These are phyloP conservation scores for Marasmius tenuissimus DNA, from an alignment of 1,284 basidiomycete species.

Conservation along the genomic window DNA sequence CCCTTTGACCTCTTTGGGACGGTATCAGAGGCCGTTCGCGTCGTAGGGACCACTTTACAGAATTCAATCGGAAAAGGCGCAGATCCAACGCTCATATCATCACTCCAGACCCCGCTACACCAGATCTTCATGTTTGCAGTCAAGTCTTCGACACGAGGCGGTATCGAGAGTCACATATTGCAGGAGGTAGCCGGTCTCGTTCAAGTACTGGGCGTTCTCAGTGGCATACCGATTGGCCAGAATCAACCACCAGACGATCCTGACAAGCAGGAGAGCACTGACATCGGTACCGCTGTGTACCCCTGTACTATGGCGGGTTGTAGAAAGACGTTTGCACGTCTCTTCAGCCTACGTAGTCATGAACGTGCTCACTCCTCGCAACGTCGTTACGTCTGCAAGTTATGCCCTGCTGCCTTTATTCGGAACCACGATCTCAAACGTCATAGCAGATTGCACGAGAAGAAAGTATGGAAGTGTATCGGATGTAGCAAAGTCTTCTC, in stretches of 20 bases:
- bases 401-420: slow-evolving; percentile 71
- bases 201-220: slow-evolving; percentile 75
- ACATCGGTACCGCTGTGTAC: slow-evolving; percentile 73
- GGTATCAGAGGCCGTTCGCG: slow-evolving; percentile 55
- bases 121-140: slow-evolving; percentile 75
- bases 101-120: slow-evolving; percentile 67
- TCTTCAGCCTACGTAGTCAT: slow-evolving; percentile 67
- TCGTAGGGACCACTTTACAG: slow-evolving; percentile 49
- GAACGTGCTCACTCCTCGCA: slow-evolving; percentile 61
- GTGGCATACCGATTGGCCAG: slow-evolving; percentile 67
- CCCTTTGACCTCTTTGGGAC: slow-evolving; percentile 47
- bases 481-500: slow-evolving; percentile 74
- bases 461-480: slow-evolving; percentile 66
- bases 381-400: slow-evolving; percentile 60
- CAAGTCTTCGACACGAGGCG: slow-evolving; percentile 57
- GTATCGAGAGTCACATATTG: slow-evolving; percentile 52
- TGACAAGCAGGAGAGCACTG: slow-evolving; percentile 28
- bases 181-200: slow-evolving; percentile 76
- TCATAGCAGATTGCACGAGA: slow-evolving; percentile 66
- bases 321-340: slow-evolving; percentile 61
- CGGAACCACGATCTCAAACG: slow-evolving; percentile 77
- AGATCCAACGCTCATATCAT: slow-evolving; percentile 56
- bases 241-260: slow-evolving; percentile 30
- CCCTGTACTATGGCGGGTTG: slow-evolving; percentile 66
- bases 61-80: slow-evolving; percentile 41